Base-by-base conservation (phyloP, 73 alveolate species). In the Paramecium pentaurelia region DNA sequence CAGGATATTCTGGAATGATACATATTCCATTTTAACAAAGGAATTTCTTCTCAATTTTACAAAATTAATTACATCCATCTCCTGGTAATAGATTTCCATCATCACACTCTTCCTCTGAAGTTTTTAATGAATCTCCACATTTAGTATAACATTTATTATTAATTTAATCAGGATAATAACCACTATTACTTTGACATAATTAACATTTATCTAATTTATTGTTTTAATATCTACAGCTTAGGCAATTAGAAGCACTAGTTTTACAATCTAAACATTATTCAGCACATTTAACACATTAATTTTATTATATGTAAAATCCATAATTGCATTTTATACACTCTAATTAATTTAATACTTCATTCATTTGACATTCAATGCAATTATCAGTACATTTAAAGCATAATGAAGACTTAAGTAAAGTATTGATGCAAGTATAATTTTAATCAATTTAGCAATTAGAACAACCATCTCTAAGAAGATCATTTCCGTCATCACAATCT, bases 401-500 rank as follows among this genome's bases (percentile, higher is more conserved):
- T 2, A 68, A 54, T 18, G 70, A 54, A 6, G 32, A 3, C 5
- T 54, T 34, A 16, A 54, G 22, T 22, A 54, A 54, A n/a, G 71
- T n/a, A 7, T 60, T 71, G 1, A 36, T 3, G 27, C 85, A 68
- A 3, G 85, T 27, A 11, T 68, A 68, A 34, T 36, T 36, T 8
- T 1, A 2, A 45, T 95, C 98, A 20, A 80, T 9, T 27, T 45
- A 20, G 7, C 91, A 86, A 8, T 58, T 58, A 20, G 32, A 34
- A 86, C 93, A 86, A 1, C 93, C 93, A 54, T 47, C 93, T 32
- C 86, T 37, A 18, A 20, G 1, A 0, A 37, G 3, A 58, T 28
- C 18, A 36, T 83, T 54, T 4, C 93, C 93, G 58, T 47, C 86
- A 86, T 86, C 93, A 86, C 93, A 86, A 22, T 86, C 20, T 86